Percentiles rank a stretch among this genome's conserved stretches.
Evolutionary conservation across 1,284 basidiomycete species (phyloP).

Genomic region (Gomphus sp.): DNA sequence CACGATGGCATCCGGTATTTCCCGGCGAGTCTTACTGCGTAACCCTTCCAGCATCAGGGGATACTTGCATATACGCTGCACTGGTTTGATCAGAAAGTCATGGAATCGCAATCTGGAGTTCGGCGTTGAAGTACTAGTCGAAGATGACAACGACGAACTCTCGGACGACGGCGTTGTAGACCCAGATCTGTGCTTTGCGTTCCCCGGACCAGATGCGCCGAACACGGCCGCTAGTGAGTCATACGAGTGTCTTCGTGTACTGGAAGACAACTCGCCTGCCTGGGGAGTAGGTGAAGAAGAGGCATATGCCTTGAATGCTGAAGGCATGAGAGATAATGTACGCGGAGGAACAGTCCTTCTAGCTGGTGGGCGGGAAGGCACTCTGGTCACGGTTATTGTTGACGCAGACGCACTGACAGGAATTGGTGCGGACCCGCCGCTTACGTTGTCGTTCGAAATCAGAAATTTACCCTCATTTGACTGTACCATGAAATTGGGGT

Average conservation of each 20-base stretch:
- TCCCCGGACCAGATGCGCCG: constrained; percentile 1
- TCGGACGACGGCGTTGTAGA: not conserved
- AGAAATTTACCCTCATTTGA: not conserved
- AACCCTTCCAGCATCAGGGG: constrained; percentile 80
- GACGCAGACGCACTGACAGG: not conserved
- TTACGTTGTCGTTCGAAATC: not conserved
- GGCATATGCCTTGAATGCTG: not conserved
- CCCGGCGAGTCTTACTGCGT: constrained; percentile 23
- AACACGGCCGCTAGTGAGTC: constrained; percentile 5
- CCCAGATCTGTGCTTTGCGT: not conserved
- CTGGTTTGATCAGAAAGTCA: constrained; percentile 85
- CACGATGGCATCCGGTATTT: constrained; percentile 27
- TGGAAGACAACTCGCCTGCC: not conserved
- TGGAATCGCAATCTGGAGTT: constrained; percentile 41
- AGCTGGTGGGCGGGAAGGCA: not conserved
- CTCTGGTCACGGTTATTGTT: not conserved
- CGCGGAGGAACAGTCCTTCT: not conserved
- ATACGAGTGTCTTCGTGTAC: constrained; percentile 6
- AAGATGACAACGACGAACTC: not conserved
- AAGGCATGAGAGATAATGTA: not conserved
- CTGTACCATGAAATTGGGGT: not conserved
- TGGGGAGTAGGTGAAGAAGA: not conserved
- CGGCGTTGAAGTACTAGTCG: not conserved
- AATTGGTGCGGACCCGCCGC: not conserved
- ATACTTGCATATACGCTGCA: constrained; percentile 88